Evolutionary conservation across 352 stramenopile genomes (phyloP).

Genomic region (Phytopythium litorale): DNA sequence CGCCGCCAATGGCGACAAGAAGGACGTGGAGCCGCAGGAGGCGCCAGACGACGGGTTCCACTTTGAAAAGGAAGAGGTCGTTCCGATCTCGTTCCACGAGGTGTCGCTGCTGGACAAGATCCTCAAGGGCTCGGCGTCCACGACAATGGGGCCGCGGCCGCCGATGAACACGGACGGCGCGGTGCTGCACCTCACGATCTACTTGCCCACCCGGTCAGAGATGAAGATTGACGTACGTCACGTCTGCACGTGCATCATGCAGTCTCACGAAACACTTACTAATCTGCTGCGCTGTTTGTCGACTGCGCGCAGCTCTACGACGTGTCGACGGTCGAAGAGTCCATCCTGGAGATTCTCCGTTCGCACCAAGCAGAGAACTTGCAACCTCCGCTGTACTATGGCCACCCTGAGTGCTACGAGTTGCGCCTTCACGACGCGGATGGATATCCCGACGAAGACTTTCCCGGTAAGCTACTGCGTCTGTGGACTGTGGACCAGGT

Average conservation of each 20-base stretch:
- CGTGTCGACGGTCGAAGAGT: conserved; percentile 83
- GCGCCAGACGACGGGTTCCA: conserved; percentile 44
- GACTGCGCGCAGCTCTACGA: conserved; percentile 64
- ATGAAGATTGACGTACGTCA: conserved; percentile 85
- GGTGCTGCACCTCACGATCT: conserved; percentile 83
- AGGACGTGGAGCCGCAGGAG: conserved; percentile 14
- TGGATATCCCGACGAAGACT: conserved; percentile 84
- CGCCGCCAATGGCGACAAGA: conserved; percentile 4
- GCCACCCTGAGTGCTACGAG: conserved; percentile 85
- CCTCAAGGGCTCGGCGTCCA: conserved; percentile 49
- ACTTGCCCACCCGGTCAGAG: conserved; percentile 75
- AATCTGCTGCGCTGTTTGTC: conserved; percentile 5
- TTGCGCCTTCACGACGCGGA: conserved; percentile 80
- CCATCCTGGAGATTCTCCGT: conserved; percentile 79
- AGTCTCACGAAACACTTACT: background rate
- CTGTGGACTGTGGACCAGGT: background rate
- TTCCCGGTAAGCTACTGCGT: conserved; percentile 44
- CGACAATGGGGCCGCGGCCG: conserved; percentile 46
- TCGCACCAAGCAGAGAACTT: conserved; percentile 60
- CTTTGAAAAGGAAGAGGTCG: conserved; percentile 67
- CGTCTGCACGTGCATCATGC: background rate
- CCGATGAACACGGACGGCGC: conserved; percentile 57
- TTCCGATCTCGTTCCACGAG: conserved; percentile 59
- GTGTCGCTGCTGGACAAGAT: conserved; percentile 75
- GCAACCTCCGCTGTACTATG: conserved; percentile 78